These are phyloP conservation scores for Crassisporium funariophilum DNA, from an alignment of 768 basidiomycete species.

Conservation along the genomic window DNA sequence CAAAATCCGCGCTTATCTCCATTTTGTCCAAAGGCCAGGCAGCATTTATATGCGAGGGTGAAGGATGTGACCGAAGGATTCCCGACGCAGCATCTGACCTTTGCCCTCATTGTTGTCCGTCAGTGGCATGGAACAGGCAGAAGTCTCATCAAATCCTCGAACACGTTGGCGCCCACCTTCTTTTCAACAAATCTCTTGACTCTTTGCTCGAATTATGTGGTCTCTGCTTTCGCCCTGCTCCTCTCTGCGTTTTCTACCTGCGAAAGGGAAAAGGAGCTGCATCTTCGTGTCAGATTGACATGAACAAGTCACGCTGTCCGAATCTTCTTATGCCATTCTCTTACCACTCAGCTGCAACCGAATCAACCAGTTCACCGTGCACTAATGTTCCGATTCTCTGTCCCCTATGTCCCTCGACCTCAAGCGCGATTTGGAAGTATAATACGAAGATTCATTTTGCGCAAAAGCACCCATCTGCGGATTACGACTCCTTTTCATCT, in stretches of 20 bases:
- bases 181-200: conserved; percentile 1
- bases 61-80: neutral
- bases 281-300: conserved; percentile 7
- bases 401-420: conserved; percentile 5
- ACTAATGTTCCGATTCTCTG: conserved; percentile 10
- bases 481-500: conserved; percentile 2
- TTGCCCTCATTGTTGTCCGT: neutral
- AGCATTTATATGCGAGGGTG: neutral
- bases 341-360: conserved; percentile 8
- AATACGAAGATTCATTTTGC: conserved; percentile 11
- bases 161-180: conserved; percentile 8
- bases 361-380: conserved; percentile 7
- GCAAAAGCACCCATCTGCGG: conserved; percentile 4
- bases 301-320: conserved; percentile 4
- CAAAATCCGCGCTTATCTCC: neutral
- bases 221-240: conserved; percentile 6
- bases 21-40: neutral
- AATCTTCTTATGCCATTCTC: conserved; percentile 9
- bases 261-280: conserved; percentile 5
- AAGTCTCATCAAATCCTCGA: conserved; percentile 8
- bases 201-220: conserved; percentile 4
- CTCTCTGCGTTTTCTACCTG: conserved; percentile 7
- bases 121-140: neutral
- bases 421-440: conserved; percentile 11
- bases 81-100: neutral